Evolutionary conservation across 2,329 filamentous ascomycete species (phyloP).

Genomic region (Sclerotinia nivalis): DNA sequence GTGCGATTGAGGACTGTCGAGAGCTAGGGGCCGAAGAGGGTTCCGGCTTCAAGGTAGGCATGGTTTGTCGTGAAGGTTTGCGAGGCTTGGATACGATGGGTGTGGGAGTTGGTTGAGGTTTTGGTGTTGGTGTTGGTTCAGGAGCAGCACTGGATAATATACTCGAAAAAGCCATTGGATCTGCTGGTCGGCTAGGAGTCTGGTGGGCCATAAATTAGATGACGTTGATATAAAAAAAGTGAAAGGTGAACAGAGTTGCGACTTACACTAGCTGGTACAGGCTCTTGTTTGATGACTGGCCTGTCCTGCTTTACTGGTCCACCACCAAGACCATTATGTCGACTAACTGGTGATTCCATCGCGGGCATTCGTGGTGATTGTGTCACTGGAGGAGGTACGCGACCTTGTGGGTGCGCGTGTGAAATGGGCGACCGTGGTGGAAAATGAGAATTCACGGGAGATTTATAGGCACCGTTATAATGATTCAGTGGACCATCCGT

Average conservation of each 20-base stretch:
- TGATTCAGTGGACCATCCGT: conserved; percentile 50
- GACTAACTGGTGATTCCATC: conserved; percentile 52
- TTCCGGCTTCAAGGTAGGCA: conserved; percentile 31
- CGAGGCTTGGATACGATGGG: conserved; percentile 31
- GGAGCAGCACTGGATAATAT: conserved; percentile 82
- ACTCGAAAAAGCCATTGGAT: conserved; percentile 95
- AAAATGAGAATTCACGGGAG: conserved; percentile 49
- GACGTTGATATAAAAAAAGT: conserved; percentile 1
- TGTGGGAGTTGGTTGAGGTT: conserved; percentile 32
- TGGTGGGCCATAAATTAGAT: conserved; percentile 43
- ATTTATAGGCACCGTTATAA: conserved; percentile 53
- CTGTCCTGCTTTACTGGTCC: conserved; percentile 35
- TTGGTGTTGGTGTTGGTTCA: conserved; percentile 53
- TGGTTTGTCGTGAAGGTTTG: conserved; percentile 35
- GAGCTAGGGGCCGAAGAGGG: conserved; percentile 38
- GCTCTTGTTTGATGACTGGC: conserved; percentile 32
- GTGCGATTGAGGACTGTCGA: conserved; percentile 53
- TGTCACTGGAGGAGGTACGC: conserved; percentile 33
- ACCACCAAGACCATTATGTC: conserved; percentile 45
- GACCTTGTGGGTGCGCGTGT: conserved; percentile 47
- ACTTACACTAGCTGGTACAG: conserved; percentile 36
- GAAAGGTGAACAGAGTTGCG: neutral
- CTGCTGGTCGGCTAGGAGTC: conserved; percentile 72
- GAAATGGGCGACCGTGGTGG: conserved; percentile 53
- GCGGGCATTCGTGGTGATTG: conserved; percentile 40